A percentile compares a stretch with the other conserved stretches of the same genome.
These are phyloP conservation scores for Erodium moschatum DNA, from an alignment of 441 rosid species.

Conservation along the genomic window DNA sequence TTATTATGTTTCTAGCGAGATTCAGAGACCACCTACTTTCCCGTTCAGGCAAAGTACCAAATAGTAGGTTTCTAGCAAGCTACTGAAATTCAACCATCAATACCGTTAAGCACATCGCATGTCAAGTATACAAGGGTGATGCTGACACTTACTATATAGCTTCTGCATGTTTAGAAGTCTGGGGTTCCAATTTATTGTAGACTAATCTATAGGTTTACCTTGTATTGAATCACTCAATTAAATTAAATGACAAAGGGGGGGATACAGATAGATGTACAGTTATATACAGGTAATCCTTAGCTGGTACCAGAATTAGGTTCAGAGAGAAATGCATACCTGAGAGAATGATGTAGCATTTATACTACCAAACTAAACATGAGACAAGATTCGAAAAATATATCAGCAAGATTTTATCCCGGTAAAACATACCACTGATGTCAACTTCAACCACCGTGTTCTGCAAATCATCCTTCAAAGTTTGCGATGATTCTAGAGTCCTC, in stretches of 20 bases:
- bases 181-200: not conserved
- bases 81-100: not conserved
- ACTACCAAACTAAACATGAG: not conserved
- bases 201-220: not conserved
- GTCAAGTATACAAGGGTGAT: not conserved
- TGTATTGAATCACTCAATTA: not conserved
- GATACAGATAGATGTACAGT: not conserved
- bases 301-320: not conserved
- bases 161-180: not conserved
- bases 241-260: too few relatives aligned
- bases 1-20: not conserved
- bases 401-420: constrained; percentile 13
- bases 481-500: constrained; percentile 44
- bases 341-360: constrained; percentile 1
- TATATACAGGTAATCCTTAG: not conserved
- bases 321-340: not conserved
- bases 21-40: not conserved
- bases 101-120: not conserved
- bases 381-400: constrained; percentile 1
- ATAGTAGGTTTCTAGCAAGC: constrained; percentile 3
- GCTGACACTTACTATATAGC: not conserved
- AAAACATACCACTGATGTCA: constrained; percentile 45
- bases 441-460: constrained; percentile 53
- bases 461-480: constrained; percentile 33
- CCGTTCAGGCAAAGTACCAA: constrained; percentile 3